Base-by-base conservation (phyloP, 2,329 filamentous ascomycete genomes). In the Colletotrichum lindemuthianum region DNA sequence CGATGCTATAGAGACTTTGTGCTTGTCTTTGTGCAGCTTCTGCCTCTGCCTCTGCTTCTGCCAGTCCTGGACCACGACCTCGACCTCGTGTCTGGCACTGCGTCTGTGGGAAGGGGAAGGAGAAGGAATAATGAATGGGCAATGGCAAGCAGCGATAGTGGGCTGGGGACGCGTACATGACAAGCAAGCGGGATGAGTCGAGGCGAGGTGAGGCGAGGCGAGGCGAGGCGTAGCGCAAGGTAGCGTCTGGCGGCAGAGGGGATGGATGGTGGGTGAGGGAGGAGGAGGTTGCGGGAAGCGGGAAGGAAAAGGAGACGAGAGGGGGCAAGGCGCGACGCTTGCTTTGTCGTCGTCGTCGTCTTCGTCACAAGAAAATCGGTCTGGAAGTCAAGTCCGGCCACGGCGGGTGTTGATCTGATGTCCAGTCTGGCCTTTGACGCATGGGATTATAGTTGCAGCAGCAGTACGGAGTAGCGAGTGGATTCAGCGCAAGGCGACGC, bases 351-450 rank as follows among this genome's bases (percentile, higher is more conserved):
- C 33, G 52, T 34, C 11, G 40, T 34, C 37, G 11, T 54, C 40
- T 36, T 39, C 36, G 43, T 49, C 40, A 40, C 45, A 58, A 58
- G 40, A 33, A 24, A 12, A 11, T 34, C 24, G 24, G 24, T 24
- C 24, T 24, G 41, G 36, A 32, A 53, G 51, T 40, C 32, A 44
- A 32, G 41, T 50, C 60, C 60, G 60, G 55, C 55, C 43, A 41
- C 55, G 48, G 55, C 60, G 48, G 53, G 45, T 56, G 53, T 63
- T 63, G 60, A 59, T 52, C 60, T 63, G 55, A 59, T 63, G 40
- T n/a, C n/a, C n/a, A n/a, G n/a, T n/a, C n/a, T n/a, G n/a, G n/a
- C n/a, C n/a, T n/a, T n/a, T n/a, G n/a, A n/a, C n/a, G 24, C 24
- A 24, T 24, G 24, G 24, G 24, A 24, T 24, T 24, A 24, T 4